Evolutionary conservation across 208 protist genomes (phyloP), one percentile per base, ranked within the genome.

Genomic region (Leishmania mexicana): DNA sequence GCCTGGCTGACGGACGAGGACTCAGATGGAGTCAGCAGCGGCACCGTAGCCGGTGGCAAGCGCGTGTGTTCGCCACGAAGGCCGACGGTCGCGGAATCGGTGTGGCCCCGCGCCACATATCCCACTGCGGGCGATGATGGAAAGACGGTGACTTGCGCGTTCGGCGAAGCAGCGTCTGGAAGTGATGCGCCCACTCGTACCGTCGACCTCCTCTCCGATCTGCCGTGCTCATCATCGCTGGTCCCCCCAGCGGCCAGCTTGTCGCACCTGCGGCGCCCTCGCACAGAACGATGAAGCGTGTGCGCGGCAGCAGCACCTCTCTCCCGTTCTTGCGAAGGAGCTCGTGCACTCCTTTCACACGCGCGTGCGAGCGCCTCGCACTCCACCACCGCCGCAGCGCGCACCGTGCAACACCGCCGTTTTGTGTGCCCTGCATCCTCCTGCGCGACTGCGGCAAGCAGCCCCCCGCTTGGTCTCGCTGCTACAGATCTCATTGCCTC

Each of bases 341-440:
- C 31, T 24, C 51, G 1, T 38, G 17, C 31, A 28, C 40, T 28
- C n/a, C 13, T n/a, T 28, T 24, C 45, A 4, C 42, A 74, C 42
- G 11, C 70, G 42, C 45, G 24, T 35, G 45, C 70, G 21, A 74
- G 45, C 13, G 24, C 15, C 49, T 76, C 72, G 51, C 72, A 76
- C 72, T 35, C 72, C 21, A 6, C 35, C 72, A 76, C 49, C 51
- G 72, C 72, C 31, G 72, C 72, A 42, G 72, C 13, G 51, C 51
- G 72, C 51, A 76, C 15, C 7, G 28, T 35, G 31, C 72, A 31
- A 28, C 28, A 51, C 17, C 11, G 49, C 31, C 5, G n/a, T 31
- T 54, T 31, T 28, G 49, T 31, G 21, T 40, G 7, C 19, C 10
- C 49, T 17, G 40, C 70, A 3, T 31, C 42, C 15, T 53, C 45